phyloP scores from a whole-genome alignment of 352 stramenopile species.

The Pythium oligandrum region DNA sequence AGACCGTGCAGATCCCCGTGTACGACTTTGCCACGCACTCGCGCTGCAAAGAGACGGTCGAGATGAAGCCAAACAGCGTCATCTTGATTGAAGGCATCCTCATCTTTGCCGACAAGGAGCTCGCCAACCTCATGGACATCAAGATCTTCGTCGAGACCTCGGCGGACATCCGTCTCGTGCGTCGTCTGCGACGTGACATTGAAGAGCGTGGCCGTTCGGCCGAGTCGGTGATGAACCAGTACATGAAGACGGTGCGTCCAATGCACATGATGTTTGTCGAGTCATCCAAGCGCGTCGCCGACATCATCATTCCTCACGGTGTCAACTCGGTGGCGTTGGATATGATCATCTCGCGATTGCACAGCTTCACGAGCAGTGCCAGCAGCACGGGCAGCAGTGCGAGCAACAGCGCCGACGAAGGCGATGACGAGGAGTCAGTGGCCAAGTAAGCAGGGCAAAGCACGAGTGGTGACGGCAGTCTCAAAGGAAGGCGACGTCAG shows the following conservation, averaged over 20 bases:
- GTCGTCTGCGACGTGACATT: constrained; percentile 92
- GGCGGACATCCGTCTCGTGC: constrained; percentile 92
- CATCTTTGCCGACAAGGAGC: constrained; percentile 90
- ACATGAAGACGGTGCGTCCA: constrained; percentile 95
- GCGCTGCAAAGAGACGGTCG: constrained; percentile 62
- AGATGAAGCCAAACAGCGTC: constrained; percentile 87
- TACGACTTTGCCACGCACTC: constrained; percentile 96
- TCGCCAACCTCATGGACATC: constrained; percentile 93
- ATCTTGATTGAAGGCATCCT: constrained; percentile 97
- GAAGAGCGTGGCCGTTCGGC: constrained; percentile 91
- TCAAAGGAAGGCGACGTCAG: background rate
- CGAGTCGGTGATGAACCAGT: constrained; percentile 96
- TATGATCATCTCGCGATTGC: constrained; percentile 90
- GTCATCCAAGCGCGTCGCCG: constrained; percentile 92
- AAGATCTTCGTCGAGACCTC: constrained; percentile 97
- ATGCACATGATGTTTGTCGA: constrained; percentile 99
- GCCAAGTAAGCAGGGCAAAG: constrained; percentile 6
- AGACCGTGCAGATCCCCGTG: constrained; percentile 87
- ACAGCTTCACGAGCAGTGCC: constrained; percentile 60
- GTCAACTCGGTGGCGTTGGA: constrained; percentile 92
- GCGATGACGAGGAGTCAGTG: constrained; percentile 12
- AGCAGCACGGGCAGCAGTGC: constrained; percentile 36
- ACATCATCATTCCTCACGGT: constrained; percentile 95
- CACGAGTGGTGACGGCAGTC: background rate
- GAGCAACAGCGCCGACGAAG: constrained; percentile 29